phyloP scores from a whole-genome alignment of 306 rosid genomes.

The Vigna mungo region DNA sequence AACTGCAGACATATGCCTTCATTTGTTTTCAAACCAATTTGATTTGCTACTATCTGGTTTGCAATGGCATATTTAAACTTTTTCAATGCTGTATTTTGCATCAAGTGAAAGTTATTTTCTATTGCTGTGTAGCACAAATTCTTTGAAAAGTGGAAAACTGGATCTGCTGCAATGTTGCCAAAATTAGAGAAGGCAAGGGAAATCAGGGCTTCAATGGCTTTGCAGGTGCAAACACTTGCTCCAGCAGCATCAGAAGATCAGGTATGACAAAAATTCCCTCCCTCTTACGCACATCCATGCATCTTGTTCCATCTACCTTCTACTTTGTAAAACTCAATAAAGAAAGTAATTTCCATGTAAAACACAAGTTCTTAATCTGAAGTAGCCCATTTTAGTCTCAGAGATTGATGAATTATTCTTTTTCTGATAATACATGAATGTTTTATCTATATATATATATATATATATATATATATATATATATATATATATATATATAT shows the following conservation, averaged over 20 bases:
- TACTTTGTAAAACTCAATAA: conserved; percentile 8
- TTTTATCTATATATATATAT: not conserved
- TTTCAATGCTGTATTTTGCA: conserved; percentile 41
- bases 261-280: conserved; percentile 55
- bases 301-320: conserved; percentile 25
- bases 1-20: conserved; percentile 19
- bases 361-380: conserved; percentile 44
- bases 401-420: not conserved
- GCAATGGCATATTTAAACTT: conserved; percentile 34
- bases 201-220: conserved; percentile 78
- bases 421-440: not conserved
- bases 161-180: conserved; percentile 79
- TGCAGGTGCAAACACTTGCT: conserved; percentile 68
- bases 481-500: too few species aligned
- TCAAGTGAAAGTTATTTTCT: conserved; percentile 44
- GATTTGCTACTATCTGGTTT: conserved; percentile 31
- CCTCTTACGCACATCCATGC: not conserved
- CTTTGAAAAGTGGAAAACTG: conserved; percentile 88
- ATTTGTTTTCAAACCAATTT: conserved; percentile 23
- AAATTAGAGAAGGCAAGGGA: conserved; percentile 90
- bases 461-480: not conserved
- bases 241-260: conserved; percentile 62
- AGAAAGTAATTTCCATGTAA: conserved; percentile 26
- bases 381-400: conserved; percentile 50
- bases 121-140: conserved; percentile 79